phyloP scores from a whole-genome alignment of 2,329 filamentous ascomycete species.

The Ilyonectria sp. region DNA sequence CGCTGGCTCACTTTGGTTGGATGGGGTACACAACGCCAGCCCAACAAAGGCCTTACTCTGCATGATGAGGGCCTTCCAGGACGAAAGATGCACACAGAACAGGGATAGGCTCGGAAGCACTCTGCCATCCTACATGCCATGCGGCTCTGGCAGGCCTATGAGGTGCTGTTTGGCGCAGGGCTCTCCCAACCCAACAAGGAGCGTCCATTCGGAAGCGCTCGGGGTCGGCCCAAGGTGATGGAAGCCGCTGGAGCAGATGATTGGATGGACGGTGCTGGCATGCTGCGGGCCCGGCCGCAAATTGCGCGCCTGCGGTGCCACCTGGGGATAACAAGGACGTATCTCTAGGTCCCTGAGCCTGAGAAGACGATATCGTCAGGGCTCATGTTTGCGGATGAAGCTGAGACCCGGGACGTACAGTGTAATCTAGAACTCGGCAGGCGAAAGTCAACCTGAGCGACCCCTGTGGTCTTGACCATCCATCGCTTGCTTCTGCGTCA shows the following conservation, averaged over 20 bases:
- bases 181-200: conserved; percentile 12
- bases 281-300: conserved; percentile 41
- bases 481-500: conserved; percentile 29
- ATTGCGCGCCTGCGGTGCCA: conserved; percentile 40
- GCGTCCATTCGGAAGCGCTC: conserved; percentile 9
- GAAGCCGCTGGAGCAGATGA: conserved; percentile 35
- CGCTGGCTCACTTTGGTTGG: conserved; percentile 10
- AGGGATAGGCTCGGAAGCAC: conserved; percentile 2
- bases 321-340: conserved; percentile 34
- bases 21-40: conserved; percentile 23
- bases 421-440: background rate
- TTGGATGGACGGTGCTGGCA: conserved; percentile 30
- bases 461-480: conserved; percentile 27
- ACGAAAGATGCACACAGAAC: conserved; percentile 1
- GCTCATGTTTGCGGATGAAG: conserved; percentile 14
- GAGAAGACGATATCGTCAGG: conserved; percentile 22
- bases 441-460: conserved; percentile 11
- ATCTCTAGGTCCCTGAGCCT: conserved; percentile 26
- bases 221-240: conserved; percentile 18
- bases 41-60: conserved; percentile 22
- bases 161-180: conserved; percentile 2
- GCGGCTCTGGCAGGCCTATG: conserved; percentile 6
- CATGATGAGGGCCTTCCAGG: background rate
- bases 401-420: background rate
- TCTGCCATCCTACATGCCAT: background rate